These are phyloP conservation scores for Nothophaeocryptopus gaeumannii DNA, from an alignment of 2,329 filamentous ascomycete genomes.

Conservation along the genomic window DNA sequence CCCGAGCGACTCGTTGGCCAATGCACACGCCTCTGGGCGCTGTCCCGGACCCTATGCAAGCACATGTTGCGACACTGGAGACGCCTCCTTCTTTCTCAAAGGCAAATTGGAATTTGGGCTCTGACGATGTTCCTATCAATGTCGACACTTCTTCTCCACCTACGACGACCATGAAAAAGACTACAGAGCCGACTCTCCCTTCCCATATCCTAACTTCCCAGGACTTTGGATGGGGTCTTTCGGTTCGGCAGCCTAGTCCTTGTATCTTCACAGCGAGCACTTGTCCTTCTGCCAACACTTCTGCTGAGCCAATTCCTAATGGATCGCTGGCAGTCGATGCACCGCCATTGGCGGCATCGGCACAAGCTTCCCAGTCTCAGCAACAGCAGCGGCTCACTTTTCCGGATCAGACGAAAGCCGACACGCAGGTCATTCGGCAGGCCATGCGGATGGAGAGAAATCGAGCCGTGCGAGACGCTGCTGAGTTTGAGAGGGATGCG, in stretches of 20 bases:
- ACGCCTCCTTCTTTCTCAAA: background rate
- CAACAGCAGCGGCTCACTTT: background rate
- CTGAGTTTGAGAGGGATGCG: constrained; percentile 21
- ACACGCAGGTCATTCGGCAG: constrained; percentile 13
- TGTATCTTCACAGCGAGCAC: constrained; percentile 14
- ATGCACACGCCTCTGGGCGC: constrained; percentile 5
- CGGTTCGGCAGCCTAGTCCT: constrained; percentile 7
- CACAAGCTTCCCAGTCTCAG: background rate
- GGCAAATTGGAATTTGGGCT: background rate
- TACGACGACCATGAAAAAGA: background rate
- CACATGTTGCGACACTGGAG: background rate
- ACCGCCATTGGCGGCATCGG: background rate
- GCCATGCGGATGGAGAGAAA: constrained; percentile 20
- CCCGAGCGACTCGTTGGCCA: constrained; percentile 1
- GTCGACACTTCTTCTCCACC: background rate
- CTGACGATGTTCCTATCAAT: background rate
- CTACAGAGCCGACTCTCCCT: constrained; percentile 12
- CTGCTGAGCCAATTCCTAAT: background rate
- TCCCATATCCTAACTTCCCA: constrained; percentile 14
- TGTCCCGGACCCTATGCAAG: background rate
- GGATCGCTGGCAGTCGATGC: background rate
- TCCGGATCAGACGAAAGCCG: background rate
- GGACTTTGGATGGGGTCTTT: constrained; percentile 7
- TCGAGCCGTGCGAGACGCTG: constrained; percentile 23
- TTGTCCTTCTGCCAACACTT: constrained; percentile 2